phyloP scores from a whole-genome alignment of 306 rosid species.

The Vachellia pachyceras region DNA sequence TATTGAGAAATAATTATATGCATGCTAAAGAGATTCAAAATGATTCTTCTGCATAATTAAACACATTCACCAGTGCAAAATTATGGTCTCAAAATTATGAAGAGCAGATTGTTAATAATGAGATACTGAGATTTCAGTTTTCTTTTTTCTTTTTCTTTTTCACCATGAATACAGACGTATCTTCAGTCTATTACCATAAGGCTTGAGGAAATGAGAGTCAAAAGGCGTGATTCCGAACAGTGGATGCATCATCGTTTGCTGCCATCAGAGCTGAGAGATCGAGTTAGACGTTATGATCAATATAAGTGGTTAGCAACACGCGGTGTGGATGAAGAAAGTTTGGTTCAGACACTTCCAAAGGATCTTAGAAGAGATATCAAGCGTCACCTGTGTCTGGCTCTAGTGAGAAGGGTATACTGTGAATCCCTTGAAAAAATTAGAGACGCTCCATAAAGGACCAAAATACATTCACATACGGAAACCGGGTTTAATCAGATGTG shows the following conservation, averaged over 20 bases:
- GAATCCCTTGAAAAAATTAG: constrained; percentile 17
- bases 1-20: background rate
- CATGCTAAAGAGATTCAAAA: background rate
- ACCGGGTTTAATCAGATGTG: constrained; percentile 18
- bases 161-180: constrained; percentile 67
- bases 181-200: constrained; percentile 90
- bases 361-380: constrained; percentile 92
- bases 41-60: background rate
- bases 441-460: background rate
- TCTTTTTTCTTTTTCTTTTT: too few relatives aligned
- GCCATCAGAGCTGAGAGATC: constrained; percentile 78
- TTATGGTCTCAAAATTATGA: too few relatives aligned
- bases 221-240: constrained; percentile 94
- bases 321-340: constrained; percentile 82
- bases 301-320: constrained; percentile 95
- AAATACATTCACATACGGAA: background rate
- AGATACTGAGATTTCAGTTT: constrained; percentile 20
- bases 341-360: constrained; percentile 85
- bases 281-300: constrained; percentile 89
- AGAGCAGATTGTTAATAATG: constrained; percentile 18
- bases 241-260: constrained; percentile 98
- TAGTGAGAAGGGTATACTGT: constrained; percentile 81
- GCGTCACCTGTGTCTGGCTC: constrained; percentile 87
- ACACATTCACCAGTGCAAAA: background rate
- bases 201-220: constrained; percentile 96